Evolutionary conservation across 2,329 filamentous ascomycete species (phyloP).

Genomic region (Arachnomyces sp.): DNA sequence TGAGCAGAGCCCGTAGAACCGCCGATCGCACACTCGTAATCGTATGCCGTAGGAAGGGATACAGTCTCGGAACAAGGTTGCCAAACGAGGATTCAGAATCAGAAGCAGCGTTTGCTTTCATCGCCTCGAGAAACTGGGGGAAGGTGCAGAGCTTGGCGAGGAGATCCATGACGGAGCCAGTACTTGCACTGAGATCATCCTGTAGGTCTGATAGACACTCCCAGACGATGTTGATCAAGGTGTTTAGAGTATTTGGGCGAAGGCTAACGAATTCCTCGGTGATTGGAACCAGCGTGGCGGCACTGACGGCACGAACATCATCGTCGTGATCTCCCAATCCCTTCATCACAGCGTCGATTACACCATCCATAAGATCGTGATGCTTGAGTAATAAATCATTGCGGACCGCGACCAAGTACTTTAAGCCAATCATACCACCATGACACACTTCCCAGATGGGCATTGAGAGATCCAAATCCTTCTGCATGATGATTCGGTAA

Average conservation of each 20-base stretch:
- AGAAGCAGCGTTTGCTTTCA: conserved; percentile 79
- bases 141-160: conserved; percentile 93
- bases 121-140: conserved; percentile 81
- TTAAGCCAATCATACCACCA: conserved; percentile 92
- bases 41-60: conserved; percentile 92
- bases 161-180: conserved; percentile 96
- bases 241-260: conserved; percentile 66
- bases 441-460: conserved; percentile 92
- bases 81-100: conserved; percentile 86
- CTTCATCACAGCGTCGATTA: conserved; percentile 88
- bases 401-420: conserved; percentile 89
- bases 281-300: conserved; percentile 93
- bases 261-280: conserved; percentile 88
- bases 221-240: conserved; percentile 91
- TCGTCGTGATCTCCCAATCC: conserved; percentile 86
- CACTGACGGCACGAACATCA: conserved; percentile 92
- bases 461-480: conserved; percentile 62
- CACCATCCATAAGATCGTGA: conserved; percentile 79
- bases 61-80: conserved; percentile 82
- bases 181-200: conserved; percentile 93
- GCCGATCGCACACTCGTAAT: conserved; percentile 92
- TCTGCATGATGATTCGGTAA: conserved; percentile 85
- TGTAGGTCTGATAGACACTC: conserved; percentile 93
- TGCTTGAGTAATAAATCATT: conserved; percentile 85
- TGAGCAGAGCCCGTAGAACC: conserved; percentile 83